A percentile compares a stretch with the other conserved stretches of the same genome.
phyloP scores from a whole-genome alignment of 768 basidiomycete genomes.

The Leucosporidium creatinivorum region DNA sequence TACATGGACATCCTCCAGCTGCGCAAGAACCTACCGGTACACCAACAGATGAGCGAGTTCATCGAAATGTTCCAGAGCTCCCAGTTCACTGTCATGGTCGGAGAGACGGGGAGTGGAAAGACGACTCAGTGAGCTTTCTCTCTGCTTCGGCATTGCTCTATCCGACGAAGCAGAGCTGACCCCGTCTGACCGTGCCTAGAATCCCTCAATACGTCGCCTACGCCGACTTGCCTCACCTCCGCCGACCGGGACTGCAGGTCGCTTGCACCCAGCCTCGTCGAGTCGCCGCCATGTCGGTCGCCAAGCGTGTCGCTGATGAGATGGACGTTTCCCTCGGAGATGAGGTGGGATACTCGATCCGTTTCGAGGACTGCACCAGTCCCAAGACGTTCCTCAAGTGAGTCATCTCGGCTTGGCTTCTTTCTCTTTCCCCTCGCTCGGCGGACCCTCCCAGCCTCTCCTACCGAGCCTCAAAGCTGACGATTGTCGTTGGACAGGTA shows the following conservation, averaged over 20 bases:
- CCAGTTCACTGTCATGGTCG: constrained; percentile 80
- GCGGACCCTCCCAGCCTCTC: background rate
- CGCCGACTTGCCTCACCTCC: constrained; percentile 83
- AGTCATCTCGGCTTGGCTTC: background rate
- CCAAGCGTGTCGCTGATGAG: constrained; percentile 96
- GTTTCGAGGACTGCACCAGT: constrained; percentile 94
- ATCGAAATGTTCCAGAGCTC: constrained; percentile 58
- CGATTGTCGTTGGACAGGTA: constrained; percentile 45
- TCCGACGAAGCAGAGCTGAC: no score
- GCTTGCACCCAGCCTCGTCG: constrained; percentile 95
- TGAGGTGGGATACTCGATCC: constrained; percentile 94
- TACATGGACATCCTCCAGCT: constrained; percentile 80
- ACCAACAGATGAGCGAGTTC: constrained; percentile 85
- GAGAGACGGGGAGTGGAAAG: constrained; percentile 93
- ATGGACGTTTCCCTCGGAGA: constrained; percentile 95
- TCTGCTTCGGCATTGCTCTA: background rate
- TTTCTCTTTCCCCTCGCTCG: background rate
- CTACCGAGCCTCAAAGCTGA: background rate
- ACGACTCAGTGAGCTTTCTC: constrained; percentile 69
- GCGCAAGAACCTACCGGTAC: constrained; percentile 86
- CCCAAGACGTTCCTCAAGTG: constrained; percentile 84
- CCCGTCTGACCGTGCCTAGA: constrained; percentile 45
- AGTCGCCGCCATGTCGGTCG: constrained; percentile 96
- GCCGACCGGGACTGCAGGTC: constrained; percentile 64
- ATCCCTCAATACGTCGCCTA: constrained; percentile 95